phyloP scores from a whole-genome alignment of 768 basidiomycete genomes.

The Wakefieldia striispora region DNA sequence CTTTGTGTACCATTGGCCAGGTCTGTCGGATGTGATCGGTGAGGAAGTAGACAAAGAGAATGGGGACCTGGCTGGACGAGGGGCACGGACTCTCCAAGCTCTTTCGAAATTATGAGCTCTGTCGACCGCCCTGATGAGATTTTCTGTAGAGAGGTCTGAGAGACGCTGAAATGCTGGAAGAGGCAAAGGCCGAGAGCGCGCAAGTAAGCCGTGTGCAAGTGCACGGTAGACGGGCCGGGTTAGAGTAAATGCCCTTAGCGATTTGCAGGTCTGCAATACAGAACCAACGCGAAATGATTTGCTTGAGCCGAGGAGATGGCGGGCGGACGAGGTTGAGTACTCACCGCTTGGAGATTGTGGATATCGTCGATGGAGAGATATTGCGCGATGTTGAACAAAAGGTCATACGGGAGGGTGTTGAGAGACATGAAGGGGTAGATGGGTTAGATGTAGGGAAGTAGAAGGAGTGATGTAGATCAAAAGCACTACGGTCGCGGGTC shows the following conservation, averaged over 20 bases:
- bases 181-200: slow-evolving; percentile 65
- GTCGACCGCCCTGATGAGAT: slow-evolving; percentile 61
- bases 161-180: slow-evolving; percentile 68
- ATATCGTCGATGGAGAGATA: slow-evolving; percentile 62
- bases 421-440: slow-evolving; percentile 28
- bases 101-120: slow-evolving; percentile 59
- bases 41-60: slow-evolving; percentile 28
- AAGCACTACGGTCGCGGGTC: slow-evolving; percentile 6
- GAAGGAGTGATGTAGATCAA: slow-evolving; percentile 7
- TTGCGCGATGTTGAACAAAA: slow-evolving; percentile 64
- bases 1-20: slow-evolving; percentile 59
- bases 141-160: slow-evolving; percentile 59
- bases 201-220: slow-evolving; percentile 59
- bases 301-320: not conserved
- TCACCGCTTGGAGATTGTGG: slow-evolving; percentile 58
- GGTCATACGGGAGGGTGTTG: slow-evolving; percentile 61
- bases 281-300: not conserved
- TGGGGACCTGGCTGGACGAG: slow-evolving; percentile 42
- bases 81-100: slow-evolving; percentile 60
- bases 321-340: slow-evolving; percentile 21
- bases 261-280: slow-evolving; percentile 53
- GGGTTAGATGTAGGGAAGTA: not conserved
- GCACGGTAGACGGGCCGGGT: slow-evolving; percentile 69
- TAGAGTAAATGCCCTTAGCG: slow-evolving; percentile 56
- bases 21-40: slow-evolving; percentile 26